Base-by-base conservation (phyloP, 805 yeast genomes). In the Candida coleopterorum region DNA sequence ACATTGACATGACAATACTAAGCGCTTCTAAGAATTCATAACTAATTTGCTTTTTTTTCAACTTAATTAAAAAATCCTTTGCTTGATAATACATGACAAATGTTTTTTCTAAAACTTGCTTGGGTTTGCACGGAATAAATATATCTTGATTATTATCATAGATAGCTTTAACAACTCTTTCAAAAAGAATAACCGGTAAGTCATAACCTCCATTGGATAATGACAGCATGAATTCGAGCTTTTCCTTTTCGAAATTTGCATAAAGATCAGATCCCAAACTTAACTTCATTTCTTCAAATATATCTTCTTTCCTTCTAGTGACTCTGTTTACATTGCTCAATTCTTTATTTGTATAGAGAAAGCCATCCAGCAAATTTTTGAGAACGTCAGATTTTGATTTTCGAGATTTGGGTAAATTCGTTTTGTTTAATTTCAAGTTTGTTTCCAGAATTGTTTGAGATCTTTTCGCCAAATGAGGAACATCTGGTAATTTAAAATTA, bases 91-190 rank as follows among this genome's bases (percentile, higher is more conserved):
- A 63, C 2, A 81, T 40, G 1, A 74, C 63, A 3, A 62, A 41
- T 1, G 62, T 60, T 9, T 56, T 57, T 47, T 81, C 88, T 5
- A 62, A 59, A 1, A 64, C 41, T 2, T 66, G 48, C 21, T 51
- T 58, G 1, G 65, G 55, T 0, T 55, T 59, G 32, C 73, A 61
- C 0, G 89, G 89, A 8, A 74, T 64, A 44, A 78, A 82, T 0
- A 71, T 47, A 40, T 78, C 84, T 18, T 62, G 60, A 2, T 50
- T 50, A 8, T 58, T 43, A 46, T 76, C 73, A 53, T 79, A 82
- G 1, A 49, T 50, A 0, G 83, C 72, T 15, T 56, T 62, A 4
- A 71, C 64, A 12, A 58, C 58, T 28, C 89, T 57, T 33, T 68
- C 61, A 74, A 84, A 81, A 32, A 58, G 54, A 2, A 81, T 66